Conservation (phyloP, 108 stramenopile genomes). For the Stephanodiscus triporus region DNA sequence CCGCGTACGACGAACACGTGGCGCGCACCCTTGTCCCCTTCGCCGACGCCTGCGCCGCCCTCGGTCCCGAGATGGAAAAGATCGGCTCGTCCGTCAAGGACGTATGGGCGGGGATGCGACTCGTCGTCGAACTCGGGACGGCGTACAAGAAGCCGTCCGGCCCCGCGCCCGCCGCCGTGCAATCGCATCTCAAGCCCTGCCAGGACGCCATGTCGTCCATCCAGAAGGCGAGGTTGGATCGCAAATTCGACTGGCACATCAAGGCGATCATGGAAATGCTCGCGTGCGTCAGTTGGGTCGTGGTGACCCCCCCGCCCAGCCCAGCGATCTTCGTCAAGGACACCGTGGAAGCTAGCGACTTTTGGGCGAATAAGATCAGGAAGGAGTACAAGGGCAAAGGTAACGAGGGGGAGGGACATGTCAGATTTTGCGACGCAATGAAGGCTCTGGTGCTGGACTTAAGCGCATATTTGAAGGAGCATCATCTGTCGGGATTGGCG, state of each 20-base stretch:
- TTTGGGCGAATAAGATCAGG: conserved; percentile 95
- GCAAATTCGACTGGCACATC: conserved; percentile 76
- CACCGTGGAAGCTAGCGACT: conserved; percentile 88
- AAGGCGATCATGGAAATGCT: conserved; percentile 86
- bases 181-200: conserved; percentile 64
- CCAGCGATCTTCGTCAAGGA: conserved; percentile 82
- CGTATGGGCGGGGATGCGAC: conserved; percentile 65
- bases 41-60: conserved; percentile 66
- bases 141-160: conserved; percentile 60
- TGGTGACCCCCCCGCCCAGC: conserved; percentile 63
- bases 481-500: conserved; percentile 90
- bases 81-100: conserved; percentile 57
- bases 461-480: conserved; percentile 82
- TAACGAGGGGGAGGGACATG: conserved; percentile 73
- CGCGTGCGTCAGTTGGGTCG: conserved; percentile 75
- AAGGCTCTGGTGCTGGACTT: conserved; percentile 81
- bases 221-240: conserved; percentile 61
- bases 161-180: conserved; percentile 44
- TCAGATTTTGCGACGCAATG: conserved; percentile 89
- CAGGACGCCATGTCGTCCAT: conserved; percentile 69
- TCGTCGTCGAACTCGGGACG: conserved; percentile 67
- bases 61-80: conserved; percentile 60
- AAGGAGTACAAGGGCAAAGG: conserved; percentile 91
- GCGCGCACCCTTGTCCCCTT: conserved; percentile 62
- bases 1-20: conserved; percentile 76